Conservation (phyloP, 2,329 filamentous ascomycete genomes). For the Cordyceps militaris region DNA sequence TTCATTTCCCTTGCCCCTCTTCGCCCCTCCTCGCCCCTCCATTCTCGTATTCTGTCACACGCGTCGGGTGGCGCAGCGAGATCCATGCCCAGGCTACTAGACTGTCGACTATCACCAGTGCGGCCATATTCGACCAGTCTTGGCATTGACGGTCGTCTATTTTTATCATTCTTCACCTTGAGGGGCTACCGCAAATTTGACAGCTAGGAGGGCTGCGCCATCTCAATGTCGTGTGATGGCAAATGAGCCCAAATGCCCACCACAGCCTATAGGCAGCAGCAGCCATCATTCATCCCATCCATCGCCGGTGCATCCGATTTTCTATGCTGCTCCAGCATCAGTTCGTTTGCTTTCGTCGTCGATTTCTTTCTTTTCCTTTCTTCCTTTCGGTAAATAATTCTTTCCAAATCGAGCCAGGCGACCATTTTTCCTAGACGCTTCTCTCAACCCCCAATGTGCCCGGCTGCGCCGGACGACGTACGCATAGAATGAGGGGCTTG, state of each 20-base stretch:
- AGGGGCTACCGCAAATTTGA: too few relatives aligned
- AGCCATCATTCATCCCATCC: too few relatives aligned
- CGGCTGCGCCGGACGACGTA: background rate
- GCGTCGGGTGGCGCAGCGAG: background rate
- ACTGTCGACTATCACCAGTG: background rate
- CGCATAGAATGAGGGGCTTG: background rate
- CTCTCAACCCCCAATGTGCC: background rate
- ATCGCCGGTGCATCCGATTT: too few relatives aligned
- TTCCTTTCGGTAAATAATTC: background rate
- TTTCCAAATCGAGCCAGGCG: too few relatives aligned
- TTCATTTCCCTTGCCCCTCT: too few relatives aligned
- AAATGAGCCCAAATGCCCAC: too few relatives aligned
- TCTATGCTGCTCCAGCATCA: too few relatives aligned
- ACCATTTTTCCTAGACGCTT: background rate
- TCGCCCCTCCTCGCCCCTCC: too few relatives aligned
- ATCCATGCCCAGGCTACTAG: background rate
- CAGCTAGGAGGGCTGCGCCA: too few relatives aligned
- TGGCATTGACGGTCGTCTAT: background rate
- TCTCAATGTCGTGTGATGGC: too few relatives aligned
- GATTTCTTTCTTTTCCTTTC: background rate
- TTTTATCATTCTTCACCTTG: background rate
- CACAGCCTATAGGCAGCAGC: too few relatives aligned
- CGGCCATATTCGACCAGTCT: background rate
- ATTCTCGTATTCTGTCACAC: background rate
- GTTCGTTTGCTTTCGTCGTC: too few relatives aligned